Conservation (phyloP, 441 rosid species). For the Croton laevigatus region DNA sequence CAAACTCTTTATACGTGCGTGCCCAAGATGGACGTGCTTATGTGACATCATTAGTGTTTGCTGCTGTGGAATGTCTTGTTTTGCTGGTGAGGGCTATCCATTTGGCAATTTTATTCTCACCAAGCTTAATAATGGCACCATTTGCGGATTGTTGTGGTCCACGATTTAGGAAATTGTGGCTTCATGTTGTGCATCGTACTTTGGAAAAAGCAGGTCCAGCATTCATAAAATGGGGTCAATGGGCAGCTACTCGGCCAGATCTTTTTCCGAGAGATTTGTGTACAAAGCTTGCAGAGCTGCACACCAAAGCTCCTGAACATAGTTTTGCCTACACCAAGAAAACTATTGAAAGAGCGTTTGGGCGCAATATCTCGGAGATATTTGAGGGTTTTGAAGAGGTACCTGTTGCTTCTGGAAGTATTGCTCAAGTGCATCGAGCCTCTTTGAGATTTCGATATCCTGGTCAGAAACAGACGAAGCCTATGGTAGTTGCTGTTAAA, state of each 20-base stretch:
- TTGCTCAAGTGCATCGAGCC: constrained; percentile 99
- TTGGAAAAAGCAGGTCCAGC: constrained; percentile 97
- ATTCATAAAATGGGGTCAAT: constrained; percentile 99
- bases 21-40: constrained; percentile 82
- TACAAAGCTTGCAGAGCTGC: constrained; percentile 89
- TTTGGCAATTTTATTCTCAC: constrained; percentile 74
- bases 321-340: constrained; percentile 86
- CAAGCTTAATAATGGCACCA: constrained; percentile 80
- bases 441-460: constrained; percentile 81
- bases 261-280: constrained; percentile 95
- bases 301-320: constrained; percentile 87
- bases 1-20: constrained; percentile 55
- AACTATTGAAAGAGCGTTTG: constrained; percentile 90
- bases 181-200: constrained; percentile 72
- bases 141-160: constrained; percentile 71
- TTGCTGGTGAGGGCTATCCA: constrained; percentile 75
- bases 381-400: constrained; percentile 89
- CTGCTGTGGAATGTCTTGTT: constrained; percentile 58
- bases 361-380: constrained; percentile 84
- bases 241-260: constrained; percentile 99
- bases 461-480: constrained; percentile 65
- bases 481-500: constrained; percentile 91
- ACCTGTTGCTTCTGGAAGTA: constrained; percentile 98
- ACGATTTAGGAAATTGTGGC: constrained; percentile 71
- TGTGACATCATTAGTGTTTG: constrained; percentile 46